Base-by-base conservation (phyloP, 129 eudicot species). In the Rutidosis leptorrhynchoides region DNA sequence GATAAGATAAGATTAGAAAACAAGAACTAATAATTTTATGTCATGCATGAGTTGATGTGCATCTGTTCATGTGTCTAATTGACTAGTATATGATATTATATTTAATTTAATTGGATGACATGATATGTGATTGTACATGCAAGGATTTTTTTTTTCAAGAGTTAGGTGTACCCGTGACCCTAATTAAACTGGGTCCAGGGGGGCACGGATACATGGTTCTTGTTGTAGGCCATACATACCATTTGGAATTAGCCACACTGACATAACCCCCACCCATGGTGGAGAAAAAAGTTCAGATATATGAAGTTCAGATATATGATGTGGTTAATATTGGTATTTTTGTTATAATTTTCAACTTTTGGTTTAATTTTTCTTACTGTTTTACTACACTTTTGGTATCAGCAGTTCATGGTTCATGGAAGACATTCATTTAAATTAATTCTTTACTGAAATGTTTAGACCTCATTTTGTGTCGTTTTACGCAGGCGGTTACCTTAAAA, bases 401-500 rank as follows among this genome's bases (percentile, higher is more conserved):
- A 33, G 40, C 9, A 33, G 12, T 33, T 7, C 40, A 33, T 33
- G 40, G 40, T 33, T 32, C 40, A 7, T 8, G 42, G 14, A 35
- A 33, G 9, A 9, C 42, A 22, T 64, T 43, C 48, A 59, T 46
- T 3, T 46, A 6, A n/a, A 9, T 35, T 8, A 35, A 9, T 35
- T 35, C 42, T 35, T 35, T 6, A 30, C 32, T 29, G 6, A 29
- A 6, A 30, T 30, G 35, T 30, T 30, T 30, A 30, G 35, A 49
- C 33, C 17, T 56, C 61, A 56, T 56, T 23, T 22, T 55, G 23
- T 55, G 60, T 8, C 15, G 15, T 26, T 22, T 56, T 22, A 21
- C 25, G 24, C 32, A 56, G 97, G 88, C 49, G 84, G 81, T 55
- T 85, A 70, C 78, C 63, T 88, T 5, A 80, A 84, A 77, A 92